These are phyloP conservation scores for Trypanosoma vivax DNA, from an alignment of 208 protist species.

Conservation along the genomic window DNA sequence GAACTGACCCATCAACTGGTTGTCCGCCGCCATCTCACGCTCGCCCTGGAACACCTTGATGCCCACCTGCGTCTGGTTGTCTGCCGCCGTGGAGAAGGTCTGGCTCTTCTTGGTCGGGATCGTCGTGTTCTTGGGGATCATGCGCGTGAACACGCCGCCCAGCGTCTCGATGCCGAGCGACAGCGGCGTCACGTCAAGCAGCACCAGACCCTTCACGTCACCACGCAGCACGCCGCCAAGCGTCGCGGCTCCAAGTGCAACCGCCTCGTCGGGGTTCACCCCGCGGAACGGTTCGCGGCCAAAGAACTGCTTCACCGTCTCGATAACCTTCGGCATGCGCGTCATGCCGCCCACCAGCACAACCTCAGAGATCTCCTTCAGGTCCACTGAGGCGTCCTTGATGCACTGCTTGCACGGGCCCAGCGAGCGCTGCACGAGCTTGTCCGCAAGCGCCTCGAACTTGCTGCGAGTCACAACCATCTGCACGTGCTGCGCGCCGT, in stretches of 20 bases:
- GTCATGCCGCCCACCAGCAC: conserved; percentile 97
- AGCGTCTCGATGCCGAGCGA: conserved; percentile 79
- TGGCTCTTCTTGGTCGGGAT: conserved; percentile 98
- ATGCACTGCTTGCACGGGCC: conserved; percentile 73
- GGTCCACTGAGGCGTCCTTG: conserved; percentile 79
- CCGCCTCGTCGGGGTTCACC: conserved; percentile 99
- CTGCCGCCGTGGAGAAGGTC: conserved; percentile 82
- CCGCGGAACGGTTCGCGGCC: conserved; percentile 92
- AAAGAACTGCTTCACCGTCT: conserved; percentile 90
- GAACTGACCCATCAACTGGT: conserved; percentile 95
- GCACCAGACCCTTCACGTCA: conserved; percentile 45
- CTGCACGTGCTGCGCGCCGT: conserved; percentile 82
- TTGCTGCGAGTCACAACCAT: conserved; percentile 86
- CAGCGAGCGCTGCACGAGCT: conserved; percentile 72
- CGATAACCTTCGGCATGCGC: conserved; percentile 94
- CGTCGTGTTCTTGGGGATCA: conserved; percentile 98
- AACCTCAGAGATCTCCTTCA: conserved; percentile 94
- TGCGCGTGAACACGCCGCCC: conserved; percentile 94
- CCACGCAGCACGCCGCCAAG: conserved; percentile 93
- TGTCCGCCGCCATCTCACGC: conserved; percentile 87
- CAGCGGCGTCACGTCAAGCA: conserved; percentile 3
- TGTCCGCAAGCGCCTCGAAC: conserved; percentile 84
- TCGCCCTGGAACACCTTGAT: conserved; percentile 96
- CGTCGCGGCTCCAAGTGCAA: conserved; percentile 99
- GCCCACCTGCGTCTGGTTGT: conserved; percentile 75